Evolutionary conservation across 177 flowering plant genomes (phyloP).

Genomic region (Vitis hybrid): DNA sequence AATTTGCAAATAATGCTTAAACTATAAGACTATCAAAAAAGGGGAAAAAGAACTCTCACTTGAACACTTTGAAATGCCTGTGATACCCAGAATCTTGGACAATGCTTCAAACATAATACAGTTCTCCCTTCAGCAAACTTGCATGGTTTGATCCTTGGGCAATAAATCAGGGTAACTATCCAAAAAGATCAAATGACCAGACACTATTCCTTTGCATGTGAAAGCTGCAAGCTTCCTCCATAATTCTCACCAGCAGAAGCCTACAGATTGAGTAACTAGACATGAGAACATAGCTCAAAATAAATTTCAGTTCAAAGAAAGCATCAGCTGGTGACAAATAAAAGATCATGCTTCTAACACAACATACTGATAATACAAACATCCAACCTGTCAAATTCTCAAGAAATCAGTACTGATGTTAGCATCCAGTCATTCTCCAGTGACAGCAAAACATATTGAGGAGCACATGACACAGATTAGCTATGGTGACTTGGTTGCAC

Average conservation of each 20-base stretch:
- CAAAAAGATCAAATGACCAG: background rate
- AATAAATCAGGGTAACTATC: background rate
- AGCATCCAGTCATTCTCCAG: too few relatives aligned
- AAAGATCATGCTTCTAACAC: background rate
- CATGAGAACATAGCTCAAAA: background rate
- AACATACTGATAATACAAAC: too few relatives aligned
- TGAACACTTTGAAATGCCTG: background rate
- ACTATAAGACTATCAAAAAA: background rate
- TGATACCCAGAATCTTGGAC: background rate
- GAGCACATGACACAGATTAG: too few relatives aligned
- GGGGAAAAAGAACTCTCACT: slow-evolving; percentile 3
- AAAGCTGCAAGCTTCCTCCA: slow-evolving; percentile 61
- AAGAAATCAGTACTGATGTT: too few relatives aligned
- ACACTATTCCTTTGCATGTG: slow-evolving; percentile 10
- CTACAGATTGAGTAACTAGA: slow-evolving; percentile 27
- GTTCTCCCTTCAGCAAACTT: background rate
- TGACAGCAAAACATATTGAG: too few relatives aligned
- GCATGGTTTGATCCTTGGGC: background rate
- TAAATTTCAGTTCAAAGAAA: background rate
- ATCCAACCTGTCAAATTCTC: too few relatives aligned
- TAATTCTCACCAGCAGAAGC: slow-evolving; percentile 58
- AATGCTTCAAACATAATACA: too few relatives aligned
- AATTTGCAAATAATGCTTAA: too few relatives aligned
- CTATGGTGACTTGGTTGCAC: too few relatives aligned
- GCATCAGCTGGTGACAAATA: background rate